These are phyloP conservation scores for Epichloe bromicola DNA, from an alignment of 2,329 filamentous ascomycete species.

Conservation along the genomic window DNA sequence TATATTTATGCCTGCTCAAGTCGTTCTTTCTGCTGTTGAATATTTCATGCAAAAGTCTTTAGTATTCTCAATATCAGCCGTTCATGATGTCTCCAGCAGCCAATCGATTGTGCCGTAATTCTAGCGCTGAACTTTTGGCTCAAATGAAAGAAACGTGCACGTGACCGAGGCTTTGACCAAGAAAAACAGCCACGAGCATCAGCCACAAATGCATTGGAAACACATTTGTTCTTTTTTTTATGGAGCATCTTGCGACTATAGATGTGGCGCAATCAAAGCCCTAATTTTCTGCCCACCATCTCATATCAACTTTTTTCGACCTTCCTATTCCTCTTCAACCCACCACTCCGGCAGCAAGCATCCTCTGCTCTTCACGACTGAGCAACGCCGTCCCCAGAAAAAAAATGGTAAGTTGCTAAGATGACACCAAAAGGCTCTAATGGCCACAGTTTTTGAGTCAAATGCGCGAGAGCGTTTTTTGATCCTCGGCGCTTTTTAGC, in stretches of 20 bases:
- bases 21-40: background rate
- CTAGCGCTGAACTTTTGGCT: too few relatives aligned
- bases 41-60: background rate
- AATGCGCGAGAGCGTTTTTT: conserved; percentile 21
- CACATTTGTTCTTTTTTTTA: too few relatives aligned
- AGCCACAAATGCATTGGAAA: conserved; percentile 4
- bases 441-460: conserved; percentile 25
- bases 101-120: background rate
- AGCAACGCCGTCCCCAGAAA: conserved; percentile 23
- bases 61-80: background rate
- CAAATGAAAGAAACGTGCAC: background rate
- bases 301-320: conserved; percentile 15
- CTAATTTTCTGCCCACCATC: conserved; percentile 25
- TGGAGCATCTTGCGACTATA: conserved; percentile 5
- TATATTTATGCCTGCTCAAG: background rate
- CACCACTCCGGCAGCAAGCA: conserved; percentile 19
- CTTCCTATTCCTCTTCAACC: conserved; percentile 10
- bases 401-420: conserved; percentile 30
- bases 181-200: background rate
- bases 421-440: conserved; percentile 21
- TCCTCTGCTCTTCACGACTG: conserved; percentile 21
- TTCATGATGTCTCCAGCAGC: background rate
- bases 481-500: conserved; percentile 14
- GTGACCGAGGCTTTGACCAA: background rate
- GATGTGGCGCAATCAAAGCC: conserved; percentile 16